These are phyloP conservation scores for Beta vulgaris DNA, from an alignment of 148 eudicot genomes.

Conservation along the genomic window DNA sequence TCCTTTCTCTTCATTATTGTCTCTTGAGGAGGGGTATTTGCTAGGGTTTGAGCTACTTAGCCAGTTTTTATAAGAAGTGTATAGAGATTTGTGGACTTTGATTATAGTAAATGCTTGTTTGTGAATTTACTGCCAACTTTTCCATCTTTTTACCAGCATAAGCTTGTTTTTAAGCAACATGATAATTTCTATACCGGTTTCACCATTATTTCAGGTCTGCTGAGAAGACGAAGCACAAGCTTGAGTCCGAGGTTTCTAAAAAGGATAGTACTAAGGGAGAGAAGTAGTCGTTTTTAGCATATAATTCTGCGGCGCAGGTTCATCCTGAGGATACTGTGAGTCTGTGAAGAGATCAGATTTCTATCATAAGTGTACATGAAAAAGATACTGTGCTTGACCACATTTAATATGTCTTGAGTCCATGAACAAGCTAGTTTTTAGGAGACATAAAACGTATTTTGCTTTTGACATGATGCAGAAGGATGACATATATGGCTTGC, in stretches of 20 bases:
- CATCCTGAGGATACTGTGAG: not conserved
- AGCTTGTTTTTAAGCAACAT: not conserved
- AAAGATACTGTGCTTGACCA: not conserved
- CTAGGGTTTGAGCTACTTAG: no score
- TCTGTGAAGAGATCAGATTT: not conserved
- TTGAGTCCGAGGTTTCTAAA: conserved; percentile 14
- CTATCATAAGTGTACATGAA: not conserved
- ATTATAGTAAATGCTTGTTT: not conserved
- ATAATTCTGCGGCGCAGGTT: not conserved
- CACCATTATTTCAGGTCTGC: conserved; percentile 24
- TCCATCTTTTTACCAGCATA: not conserved
- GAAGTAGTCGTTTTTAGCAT: conserved; percentile 1
- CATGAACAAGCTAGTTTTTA: not conserved
- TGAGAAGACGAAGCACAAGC: conserved; percentile 32
- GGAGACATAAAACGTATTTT: not conserved
- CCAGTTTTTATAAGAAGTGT: not conserved
- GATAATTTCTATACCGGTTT: not conserved
- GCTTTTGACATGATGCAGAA: not conserved
- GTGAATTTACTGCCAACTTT: not conserved
- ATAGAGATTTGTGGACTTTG: not conserved
- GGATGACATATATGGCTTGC: not conserved
- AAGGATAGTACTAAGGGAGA: conserved; percentile 22
- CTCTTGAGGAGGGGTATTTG: no score
- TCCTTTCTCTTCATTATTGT: no score
- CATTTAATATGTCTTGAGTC: not conserved